Evolutionary conservation across 164 flowering plant genomes (phyloP), one percentile per base, ranked within the genome.

Genomic region (Sextonia rubra): DNA sequence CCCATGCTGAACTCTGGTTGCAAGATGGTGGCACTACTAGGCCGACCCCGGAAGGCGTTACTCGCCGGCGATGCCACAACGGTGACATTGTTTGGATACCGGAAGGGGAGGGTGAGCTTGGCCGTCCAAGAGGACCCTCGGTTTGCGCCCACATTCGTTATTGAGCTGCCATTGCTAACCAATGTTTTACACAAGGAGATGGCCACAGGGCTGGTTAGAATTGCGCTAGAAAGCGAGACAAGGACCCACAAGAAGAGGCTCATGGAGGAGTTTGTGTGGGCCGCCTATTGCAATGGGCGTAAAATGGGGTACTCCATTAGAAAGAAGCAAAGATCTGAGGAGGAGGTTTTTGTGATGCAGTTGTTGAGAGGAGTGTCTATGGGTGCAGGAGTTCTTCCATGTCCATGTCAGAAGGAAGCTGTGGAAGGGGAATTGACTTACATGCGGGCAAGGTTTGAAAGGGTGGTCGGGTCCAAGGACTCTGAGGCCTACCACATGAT

Each of bases 341-440:
- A 90, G 26, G 98, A 90, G 75, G 66, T 78, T 18, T 82, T 86
- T 71, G 97, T 93, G 7, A 86, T 91, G 91, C 85, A 84, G 66
- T 79, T 82, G 30, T 70, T 93, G 69, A 69, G 86, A n/a, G 96
- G 97, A 0, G 93, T 90, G 14, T 93, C 97, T 1, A 90, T 90
- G 96, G 97, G 98, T 0, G 97, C 97, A 1, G 98, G 98, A 1
- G 97, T 91, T 60, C 84, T 93, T 32, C 97, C 97, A 2, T 1
- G 75, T 4, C 75, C 83, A 12, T 52, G 79, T 23, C 80, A 81
- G 48, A 77, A 88, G 80, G 82, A 82, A 27, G 44, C 71, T 1
- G 71, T 74, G 11, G 97, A 93, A 18, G 97, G 90, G 4, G 97
- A 92, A 47, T 60, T 91, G 72, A 88, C 90, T 1, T 93, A 93